These are phyloP conservation scores for Suillus cothurnatus DNA, from an alignment of 768 basidiomycete species.

Conservation along the genomic window DNA sequence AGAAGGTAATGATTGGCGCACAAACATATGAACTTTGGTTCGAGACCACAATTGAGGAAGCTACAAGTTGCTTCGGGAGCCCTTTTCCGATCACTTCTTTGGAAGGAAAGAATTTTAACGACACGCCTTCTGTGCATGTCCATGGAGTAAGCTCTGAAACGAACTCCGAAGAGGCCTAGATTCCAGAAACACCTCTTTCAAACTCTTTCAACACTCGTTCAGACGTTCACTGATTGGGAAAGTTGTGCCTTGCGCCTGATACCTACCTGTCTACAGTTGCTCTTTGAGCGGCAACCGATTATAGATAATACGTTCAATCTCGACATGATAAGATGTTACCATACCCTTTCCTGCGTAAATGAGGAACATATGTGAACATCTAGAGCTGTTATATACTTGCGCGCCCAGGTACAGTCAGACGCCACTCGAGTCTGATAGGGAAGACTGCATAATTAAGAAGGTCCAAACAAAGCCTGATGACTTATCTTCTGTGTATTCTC, in stretches of 20 bases:
- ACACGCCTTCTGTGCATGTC: background rate
- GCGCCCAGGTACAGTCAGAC: background rate
- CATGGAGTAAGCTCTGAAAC: slow-evolving; percentile 1
- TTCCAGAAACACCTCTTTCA: background rate
- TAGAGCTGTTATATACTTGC: background rate
- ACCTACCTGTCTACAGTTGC: background rate
- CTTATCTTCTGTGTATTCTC: background rate
- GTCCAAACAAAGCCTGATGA: background rate
- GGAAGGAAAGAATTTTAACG: background rate
- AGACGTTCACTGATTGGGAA: background rate
- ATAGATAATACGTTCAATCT: background rate
- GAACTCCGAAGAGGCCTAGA: background rate
- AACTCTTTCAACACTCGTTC: background rate
- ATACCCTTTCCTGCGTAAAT: background rate
- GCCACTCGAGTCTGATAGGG: background rate
- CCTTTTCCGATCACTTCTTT: slow-evolving; percentile 1
- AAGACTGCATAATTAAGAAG: background rate
- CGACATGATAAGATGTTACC: slow-evolving; percentile 2
- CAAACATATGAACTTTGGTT: background rate
- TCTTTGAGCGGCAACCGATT: background rate
- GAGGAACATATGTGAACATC: background rate
- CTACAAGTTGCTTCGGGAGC: background rate
- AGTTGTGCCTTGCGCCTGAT: background rate
- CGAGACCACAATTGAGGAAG: background rate
- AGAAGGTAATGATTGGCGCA: slow-evolving; percentile 1